A percentile compares a stretch with the other conserved stretches of the same genome.
These are phyloP conservation scores for Fraxinus platypoda DNA, from an alignment of 305 asterid genomes.

Conservation along the genomic window DNA sequence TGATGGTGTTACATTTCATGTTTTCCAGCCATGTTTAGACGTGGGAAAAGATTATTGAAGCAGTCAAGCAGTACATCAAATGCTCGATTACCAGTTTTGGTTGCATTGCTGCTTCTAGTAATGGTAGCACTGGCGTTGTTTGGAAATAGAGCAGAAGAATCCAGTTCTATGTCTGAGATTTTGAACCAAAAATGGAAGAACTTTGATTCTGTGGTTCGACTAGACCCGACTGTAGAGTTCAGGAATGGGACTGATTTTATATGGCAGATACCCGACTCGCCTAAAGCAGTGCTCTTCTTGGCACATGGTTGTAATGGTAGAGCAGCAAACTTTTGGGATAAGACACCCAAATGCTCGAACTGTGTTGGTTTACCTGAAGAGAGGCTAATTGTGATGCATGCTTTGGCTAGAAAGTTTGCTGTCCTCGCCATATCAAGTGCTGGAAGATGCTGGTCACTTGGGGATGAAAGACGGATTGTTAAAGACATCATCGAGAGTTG, in stretches of 20 bases:
- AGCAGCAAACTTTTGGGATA: constrained; percentile 90
- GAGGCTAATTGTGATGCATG: constrained; percentile 74
- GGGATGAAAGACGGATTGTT: constrained; percentile 54
- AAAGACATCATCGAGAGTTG: constrained; percentile 68
- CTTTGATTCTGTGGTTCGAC: constrained; percentile 50
- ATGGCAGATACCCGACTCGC: constrained; percentile 79
- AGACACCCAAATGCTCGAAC: constrained; percentile 55
- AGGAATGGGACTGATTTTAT: constrained; percentile 67
- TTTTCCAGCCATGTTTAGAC: constrained; percentile 51
- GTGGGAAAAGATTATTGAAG: constrained; percentile 49
- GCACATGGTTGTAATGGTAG: constrained; percentile 90
- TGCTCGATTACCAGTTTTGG: constrained; percentile 36
- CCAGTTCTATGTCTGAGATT: constrained; percentile 33
- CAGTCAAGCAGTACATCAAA: constrained; percentile 35
- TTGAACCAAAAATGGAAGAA: constrained; percentile 48
- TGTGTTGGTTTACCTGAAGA: constrained; percentile 95
- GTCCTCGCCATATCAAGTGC: constrained; percentile 75
- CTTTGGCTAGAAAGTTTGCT: constrained; percentile 70
- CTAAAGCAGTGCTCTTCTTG: constrained; percentile 74
- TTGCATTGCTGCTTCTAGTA: constrained; percentile 40
- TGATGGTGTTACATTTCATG: constrained; percentile 13
- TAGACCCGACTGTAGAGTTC: constrained; percentile 58
- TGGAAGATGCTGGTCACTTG: constrained; percentile 77
- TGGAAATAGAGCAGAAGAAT: constrained; percentile 37
- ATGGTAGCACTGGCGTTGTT: constrained; percentile 39